phyloP scores from a whole-genome alignment of 2,329 filamentous ascomycete genomes.

The Lithohypha guttulata region DNA sequence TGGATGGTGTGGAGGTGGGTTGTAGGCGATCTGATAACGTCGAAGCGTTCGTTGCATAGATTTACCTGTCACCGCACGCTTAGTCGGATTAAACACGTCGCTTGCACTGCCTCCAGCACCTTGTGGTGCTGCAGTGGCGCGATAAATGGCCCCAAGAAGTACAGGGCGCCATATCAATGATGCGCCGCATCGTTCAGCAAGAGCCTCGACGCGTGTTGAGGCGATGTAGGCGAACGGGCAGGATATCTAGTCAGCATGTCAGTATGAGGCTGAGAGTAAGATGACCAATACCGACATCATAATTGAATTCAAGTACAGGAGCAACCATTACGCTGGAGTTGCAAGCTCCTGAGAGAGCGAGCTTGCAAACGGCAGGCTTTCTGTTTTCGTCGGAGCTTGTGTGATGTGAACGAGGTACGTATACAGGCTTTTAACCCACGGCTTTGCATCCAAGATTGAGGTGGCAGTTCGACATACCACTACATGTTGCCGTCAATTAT shows the following conservation, averaged over 20 bases:
- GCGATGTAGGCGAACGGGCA: conserved; percentile 13
- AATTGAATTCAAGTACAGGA: not conserved
- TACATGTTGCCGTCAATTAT: no score
- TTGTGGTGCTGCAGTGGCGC: conserved; percentile 14
- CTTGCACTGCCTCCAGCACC: conserved; percentile 12
- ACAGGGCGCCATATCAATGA: conserved; percentile 9
- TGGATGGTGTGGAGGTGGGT: conserved; percentile 11
- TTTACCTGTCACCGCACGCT: conserved; percentile 6
- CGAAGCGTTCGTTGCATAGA: conserved; percentile 8
- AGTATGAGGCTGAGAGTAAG: not conserved
- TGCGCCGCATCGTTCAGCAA: not conserved
- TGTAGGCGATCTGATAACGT: conserved; percentile 8
- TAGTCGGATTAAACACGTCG: conserved; percentile 15
- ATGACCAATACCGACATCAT: conserved; percentile 1
- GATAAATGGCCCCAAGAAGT: conserved; percentile 15
- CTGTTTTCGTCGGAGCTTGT: no score
- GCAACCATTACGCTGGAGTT: no score
- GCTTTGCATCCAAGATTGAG: no score
- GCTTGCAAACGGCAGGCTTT: no score
- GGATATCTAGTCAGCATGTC: conserved; percentile 8
- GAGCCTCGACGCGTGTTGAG: conserved; percentile 2
- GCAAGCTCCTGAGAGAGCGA: no score
- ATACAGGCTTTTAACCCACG: no score
- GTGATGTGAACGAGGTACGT: no score
- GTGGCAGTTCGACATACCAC: no score